Evolutionary conservation across 2,329 filamentous ascomycete species (phyloP), one percentile per base, ranked within the genome.

Genomic region (Rasamsonia emersonii): DNA sequence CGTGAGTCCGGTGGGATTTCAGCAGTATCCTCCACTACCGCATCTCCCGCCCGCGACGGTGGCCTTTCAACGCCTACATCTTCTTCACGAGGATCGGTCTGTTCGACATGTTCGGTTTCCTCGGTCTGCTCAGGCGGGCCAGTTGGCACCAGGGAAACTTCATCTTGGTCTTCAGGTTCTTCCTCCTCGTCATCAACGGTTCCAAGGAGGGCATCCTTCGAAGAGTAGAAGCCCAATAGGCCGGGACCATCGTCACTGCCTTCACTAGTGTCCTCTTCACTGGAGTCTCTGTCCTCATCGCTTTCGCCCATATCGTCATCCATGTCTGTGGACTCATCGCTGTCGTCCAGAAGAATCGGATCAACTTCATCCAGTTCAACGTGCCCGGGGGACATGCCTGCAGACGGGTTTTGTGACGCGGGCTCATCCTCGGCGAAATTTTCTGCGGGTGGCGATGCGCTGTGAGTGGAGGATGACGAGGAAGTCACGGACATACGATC

Each of bases 191-290:
- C 45, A 24, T 39, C 43, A 19, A 40, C 42, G n/a, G 37, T 28
- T 7, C 36, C 33, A 23, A 41, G 33, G 14, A 46, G 36, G n/a
- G 54, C 38, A n/a, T 63, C 54, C 20, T 62, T 61, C 11, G 56
- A 56, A 10, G 62, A 61, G 40, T 69, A 68, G 37, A 70, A 68
- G 1, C 64, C 66, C 24, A 68, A 41, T 26, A 69, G 45, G 4
- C 60, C 63, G 17, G 49, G 44, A 8, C 50, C 54, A 24, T 59
- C 58, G 10, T 63, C 51, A 14, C 53, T 55, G 15, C 65, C 67
- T 4, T 73, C 62, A 28, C 54, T 72, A 13, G 77, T 76, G 7
- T 59, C 61, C 3, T 56, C 48, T 5, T 56, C 59, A 17, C 61
- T 62, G 10, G 59, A 60, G 21, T 59, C 58, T 35, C 54, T 62